Evolutionary conservation across 495 filamentous ascomycete genomes (phyloP).

Genomic region (Trichoderma asperelloides): DNA sequence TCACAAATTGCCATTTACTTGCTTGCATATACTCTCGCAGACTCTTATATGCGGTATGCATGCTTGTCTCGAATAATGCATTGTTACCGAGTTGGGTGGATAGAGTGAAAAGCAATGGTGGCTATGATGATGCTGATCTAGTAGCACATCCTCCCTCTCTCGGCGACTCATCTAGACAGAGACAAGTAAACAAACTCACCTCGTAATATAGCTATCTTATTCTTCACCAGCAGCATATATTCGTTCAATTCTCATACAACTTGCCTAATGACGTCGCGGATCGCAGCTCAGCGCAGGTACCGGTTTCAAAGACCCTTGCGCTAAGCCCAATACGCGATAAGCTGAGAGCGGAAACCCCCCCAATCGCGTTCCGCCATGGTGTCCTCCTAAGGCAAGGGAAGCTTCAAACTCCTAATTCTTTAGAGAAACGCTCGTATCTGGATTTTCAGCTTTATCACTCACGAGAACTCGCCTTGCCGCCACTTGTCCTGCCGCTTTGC

Average conservation of each 20-base stretch:
- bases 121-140: no score
- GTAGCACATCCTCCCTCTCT: no score
- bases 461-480: not conserved
- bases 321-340: conserved; percentile 4
- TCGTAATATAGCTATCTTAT: no score
- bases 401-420: not conserved
- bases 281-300: not conserved
- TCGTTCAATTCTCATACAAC: not conserved
- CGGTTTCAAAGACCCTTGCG: not conserved
- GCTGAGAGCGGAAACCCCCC: not conserved
- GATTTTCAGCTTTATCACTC: not conserved
- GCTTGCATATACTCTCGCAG: no score
- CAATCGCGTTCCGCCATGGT: conserved; percentile 8
- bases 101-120: no score
- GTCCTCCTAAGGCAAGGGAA: not conserved
- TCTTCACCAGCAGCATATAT: no score
- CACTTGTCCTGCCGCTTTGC: not conserved
- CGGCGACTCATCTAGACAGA: no score
- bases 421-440: not conserved
- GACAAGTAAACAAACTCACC: no score
- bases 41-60: no score
- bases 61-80: no score
- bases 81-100: no score
- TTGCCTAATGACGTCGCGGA: not conserved
- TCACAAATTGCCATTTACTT: no score